Base-by-base conservation (phyloP, 768 basidiomycete species). In the Hygrophorus pudorinus region DNA sequence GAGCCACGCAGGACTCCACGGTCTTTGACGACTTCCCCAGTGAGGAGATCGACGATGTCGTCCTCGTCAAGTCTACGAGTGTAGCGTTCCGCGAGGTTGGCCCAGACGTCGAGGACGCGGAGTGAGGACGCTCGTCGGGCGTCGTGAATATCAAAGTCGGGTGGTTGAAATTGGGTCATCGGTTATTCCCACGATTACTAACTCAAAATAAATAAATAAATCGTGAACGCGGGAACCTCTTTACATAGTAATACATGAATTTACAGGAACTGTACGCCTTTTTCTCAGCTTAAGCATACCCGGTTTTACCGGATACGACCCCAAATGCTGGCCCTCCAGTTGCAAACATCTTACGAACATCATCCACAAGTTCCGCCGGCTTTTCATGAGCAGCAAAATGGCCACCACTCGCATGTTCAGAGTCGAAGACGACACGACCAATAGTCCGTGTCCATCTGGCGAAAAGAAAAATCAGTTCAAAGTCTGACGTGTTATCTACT, bases 1-100 rank as follows among this genome's bases (percentile, higher is more conserved):
- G 67, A 60, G 12, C 54, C 52, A 37, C 75, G 72, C 33, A 84
- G 62, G 3, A 84, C 71, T 1, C 86, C 86, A 47, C 82, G 74
- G 58, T 89, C 82, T 53, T 75, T 77, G 46, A 85, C 65, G 33
- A 89, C 67, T 48, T 72, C 59, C 9, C 70, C 73, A 9, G 75
- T 78, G 44, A 66, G 63, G 2, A 90, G 63, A 54, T 88, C 81
- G 27, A 89, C 67, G 37, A 88, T 79, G 57, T 90, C 86, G 59
- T 89, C 86, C 54, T 88, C 79, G 51, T 85, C 82, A 31, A 85
- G 62, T 35, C 71, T 69, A 41, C 75, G 70, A 28, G 73, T 69
- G 56, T 87, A 82, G 18, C 82, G 73, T 38, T 81, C 76, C 2
- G 75, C 84, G 3, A 89, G 73, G 41, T 74, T 67, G 20, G 73